A percentile compares a stretch with the other conserved stretches of the same genome.
phyloP scores from a whole-genome alignment of 176 grass and related monocot genomes.

The Guadua angustifolia region DNA sequence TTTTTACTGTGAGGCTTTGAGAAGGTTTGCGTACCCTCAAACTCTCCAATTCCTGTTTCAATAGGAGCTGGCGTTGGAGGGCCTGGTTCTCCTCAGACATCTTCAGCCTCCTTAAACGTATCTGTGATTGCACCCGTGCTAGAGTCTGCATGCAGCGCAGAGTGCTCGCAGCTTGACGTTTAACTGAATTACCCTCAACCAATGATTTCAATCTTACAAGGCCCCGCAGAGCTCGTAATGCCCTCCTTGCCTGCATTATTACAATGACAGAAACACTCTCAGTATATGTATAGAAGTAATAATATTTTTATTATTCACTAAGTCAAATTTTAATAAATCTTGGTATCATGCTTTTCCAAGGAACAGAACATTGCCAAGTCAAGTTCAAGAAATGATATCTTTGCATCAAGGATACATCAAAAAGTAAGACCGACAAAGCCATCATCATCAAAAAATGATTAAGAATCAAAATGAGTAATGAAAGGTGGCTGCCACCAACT shows the following conservation, averaged over 20 bases:
- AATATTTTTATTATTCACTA: neutral
- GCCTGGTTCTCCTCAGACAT: conserved; percentile 98
- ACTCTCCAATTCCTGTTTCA: conserved; percentile 89
- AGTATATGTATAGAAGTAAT: conserved; percentile 25
- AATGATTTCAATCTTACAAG: conserved; percentile 90
- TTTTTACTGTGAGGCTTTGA: conserved; percentile 36
- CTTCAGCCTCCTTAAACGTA: conserved; percentile 76
- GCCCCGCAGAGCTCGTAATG: conserved; percentile 78
- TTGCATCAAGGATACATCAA: conserved; percentile 13
- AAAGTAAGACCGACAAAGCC: conserved; percentile 33
- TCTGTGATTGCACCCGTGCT: conserved; percentile 87
- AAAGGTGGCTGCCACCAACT: conserved; percentile 60
- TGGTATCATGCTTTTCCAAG: conserved; percentile 19
- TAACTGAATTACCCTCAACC: conserved; percentile 88
- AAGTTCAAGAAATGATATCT: conserved; percentile 7
- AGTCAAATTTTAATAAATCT: conserved; percentile 7
- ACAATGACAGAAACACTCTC: neutral
- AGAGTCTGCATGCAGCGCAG: conserved; percentile 94
- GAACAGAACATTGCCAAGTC: conserved; percentile 11
- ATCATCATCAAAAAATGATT: conserved; percentile 48
- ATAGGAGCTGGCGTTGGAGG: conserved; percentile 83
- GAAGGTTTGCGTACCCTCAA: conserved; percentile 69
- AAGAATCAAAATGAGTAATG: conserved; percentile 50
- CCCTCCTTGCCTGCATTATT: conserved; percentile 81
- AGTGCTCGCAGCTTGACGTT: conserved; percentile 90